Evolutionary conservation across 164 flowering plant genomes (phyloP), one percentile per base, ranked within the genome.

Genomic region (Tetrastigma voinierianum): DNA sequence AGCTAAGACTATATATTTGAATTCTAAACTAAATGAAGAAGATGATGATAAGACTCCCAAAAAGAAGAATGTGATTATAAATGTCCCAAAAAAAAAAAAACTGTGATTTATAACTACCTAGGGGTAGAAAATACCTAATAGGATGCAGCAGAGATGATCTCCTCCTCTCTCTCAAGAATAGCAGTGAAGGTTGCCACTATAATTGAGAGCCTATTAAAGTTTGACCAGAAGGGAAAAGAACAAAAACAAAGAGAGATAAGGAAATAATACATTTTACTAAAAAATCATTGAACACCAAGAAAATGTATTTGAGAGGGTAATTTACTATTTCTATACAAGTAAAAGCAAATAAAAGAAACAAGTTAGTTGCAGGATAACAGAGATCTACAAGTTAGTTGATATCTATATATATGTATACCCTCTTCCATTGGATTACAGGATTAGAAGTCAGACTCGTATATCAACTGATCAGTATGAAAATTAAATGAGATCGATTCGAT

Each of bases 101-200:
- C 20, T 44, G 19, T 19, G 15, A 57, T 20, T 21, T 12, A 25
- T 11, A 59, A 32, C n/a, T 49, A n/a, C 45, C 13, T 11, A 48
- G 19, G 19, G 12, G 10, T 11, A 51, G 57, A 70, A 58, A 46
- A 40, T 63, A 86, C 90, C 90, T 85, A 57, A 86, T 70, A 2
- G 90, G 90, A 84, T 59, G 90, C 90, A 23, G 82, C 90, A 56
- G 81, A 67, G 18, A 81, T 70, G 12, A 84, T 67, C 61, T 84
- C 88, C 57, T 84, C 88, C 51, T 77, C 88, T 68, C 77, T 82
- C 74, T 83, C 87, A 0, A 86, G 66, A 64, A 84, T 74, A 64
- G 74, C 78, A 70, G 88, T 86, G 58, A 61, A 65, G 70, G 82
- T 84, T 84, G n/a, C 87, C 85, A 67, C 75, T 64, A 45, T 77